Conservation (phyloP, 306 rosid genomes). For the Sophora flavescens region DNA sequence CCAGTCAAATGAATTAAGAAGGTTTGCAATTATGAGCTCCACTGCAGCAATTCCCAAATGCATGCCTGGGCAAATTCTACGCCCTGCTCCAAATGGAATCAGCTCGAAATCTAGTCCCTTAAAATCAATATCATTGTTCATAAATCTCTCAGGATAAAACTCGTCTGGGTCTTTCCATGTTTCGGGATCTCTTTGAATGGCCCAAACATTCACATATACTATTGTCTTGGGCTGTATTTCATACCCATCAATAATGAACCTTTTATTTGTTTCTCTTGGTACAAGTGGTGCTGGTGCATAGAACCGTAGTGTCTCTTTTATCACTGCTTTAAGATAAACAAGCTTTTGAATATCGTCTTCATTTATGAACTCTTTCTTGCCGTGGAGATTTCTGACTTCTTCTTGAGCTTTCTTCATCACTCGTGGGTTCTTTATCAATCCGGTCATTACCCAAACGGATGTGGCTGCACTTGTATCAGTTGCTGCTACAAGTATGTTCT, state of each 20-base stretch:
- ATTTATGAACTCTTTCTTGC: conserved; percentile 1
- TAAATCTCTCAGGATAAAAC: background rate
- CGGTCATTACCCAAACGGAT: conserved; percentile 20
- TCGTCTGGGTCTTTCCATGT: background rate
- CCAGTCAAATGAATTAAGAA: conserved; percentile 33
- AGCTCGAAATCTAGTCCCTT: conserved; percentile 10
- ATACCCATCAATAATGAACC: background rate
- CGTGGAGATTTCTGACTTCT: conserved; percentile 6
- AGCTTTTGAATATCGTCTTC: conserved; percentile 25
- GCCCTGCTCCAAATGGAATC: conserved; percentile 31
- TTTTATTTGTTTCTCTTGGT: conserved; percentile 23
- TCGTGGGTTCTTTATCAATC: conserved; percentile 18
- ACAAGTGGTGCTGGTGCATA: conserved; percentile 1
- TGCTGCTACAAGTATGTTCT: conserved; percentile 17
- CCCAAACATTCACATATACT: conserved; percentile 28
- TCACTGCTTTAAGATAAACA: conserved; percentile 16
- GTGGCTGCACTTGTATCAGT: conserved; percentile 35
- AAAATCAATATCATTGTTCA: background rate
- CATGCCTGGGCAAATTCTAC: conserved; percentile 33
- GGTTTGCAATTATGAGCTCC: conserved; percentile 23
- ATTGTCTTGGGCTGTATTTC: conserved; percentile 21
- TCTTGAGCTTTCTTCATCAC: conserved; percentile 25
- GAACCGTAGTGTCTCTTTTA: conserved; percentile 26
- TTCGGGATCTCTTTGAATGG: background rate
- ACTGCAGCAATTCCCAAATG: background rate